Evolutionary conservation across 2,329 filamentous ascomycete genomes (phyloP).

Genomic region (Graphilbum fragrans): DNA sequence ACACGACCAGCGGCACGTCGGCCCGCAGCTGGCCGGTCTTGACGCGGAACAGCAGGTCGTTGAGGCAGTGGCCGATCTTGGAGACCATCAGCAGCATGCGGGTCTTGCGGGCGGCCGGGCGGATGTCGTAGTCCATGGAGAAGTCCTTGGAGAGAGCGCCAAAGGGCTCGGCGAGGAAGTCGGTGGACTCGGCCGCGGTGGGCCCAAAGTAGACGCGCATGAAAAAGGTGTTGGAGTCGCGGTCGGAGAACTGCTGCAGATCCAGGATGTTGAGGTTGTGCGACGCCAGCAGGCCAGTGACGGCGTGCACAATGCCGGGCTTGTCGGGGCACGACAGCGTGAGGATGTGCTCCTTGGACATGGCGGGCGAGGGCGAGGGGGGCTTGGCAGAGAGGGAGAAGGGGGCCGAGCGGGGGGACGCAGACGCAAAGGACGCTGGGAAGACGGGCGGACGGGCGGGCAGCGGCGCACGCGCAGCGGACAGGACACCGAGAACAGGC

Average conservation of each 20-base stretch:
- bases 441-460: too few relatives aligned
- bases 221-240: conserved; percentile 64
- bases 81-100: conserved; percentile 80
- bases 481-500: too few relatives aligned
- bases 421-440: too few relatives aligned
- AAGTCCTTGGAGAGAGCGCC: conserved; percentile 48
- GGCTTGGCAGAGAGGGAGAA: background rate
- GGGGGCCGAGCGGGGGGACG: too few relatives aligned
- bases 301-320: conserved; percentile 73
- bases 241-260: conserved; percentile 74
- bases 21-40: conserved; percentile 54
- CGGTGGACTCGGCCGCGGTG: conserved; percentile 33
- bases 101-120: conserved; percentile 56
- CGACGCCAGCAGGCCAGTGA: conserved; percentile 63
- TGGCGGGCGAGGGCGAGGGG: conserved; percentile 9
- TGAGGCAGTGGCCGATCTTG: conserved; percentile 68
- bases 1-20: conserved; percentile 67
- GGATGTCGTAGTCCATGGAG: conserved; percentile 58
- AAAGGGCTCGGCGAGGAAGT: conserved; percentile 43
- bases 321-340: conserved; percentile 77
- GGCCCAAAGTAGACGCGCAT: conserved; percentile 79
- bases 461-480: too few relatives aligned
- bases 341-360: conserved; percentile 53
- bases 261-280: conserved; percentile 72
- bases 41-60: conserved; percentile 62